Evolutionary conservation across 2,329 filamentous ascomycete species (phyloP).

Genomic region (Beauveria brongniartii): DNA sequence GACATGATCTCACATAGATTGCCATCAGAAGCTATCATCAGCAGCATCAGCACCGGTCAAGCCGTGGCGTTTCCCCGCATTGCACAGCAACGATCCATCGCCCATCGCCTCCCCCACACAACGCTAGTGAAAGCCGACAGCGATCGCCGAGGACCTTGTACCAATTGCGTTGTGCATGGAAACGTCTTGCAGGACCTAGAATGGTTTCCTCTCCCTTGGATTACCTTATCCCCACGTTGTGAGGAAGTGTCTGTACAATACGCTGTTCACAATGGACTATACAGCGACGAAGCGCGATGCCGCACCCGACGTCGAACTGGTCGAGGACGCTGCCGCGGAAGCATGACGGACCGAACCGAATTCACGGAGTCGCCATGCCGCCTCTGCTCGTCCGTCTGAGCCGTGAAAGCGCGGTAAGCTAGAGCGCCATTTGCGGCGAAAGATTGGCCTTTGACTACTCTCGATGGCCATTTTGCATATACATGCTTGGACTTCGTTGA

Average conservation of each 20-base stretch:
- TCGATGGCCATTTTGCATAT: conserved; percentile 56
- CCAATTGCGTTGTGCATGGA: no score
- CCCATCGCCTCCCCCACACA: not conserved
- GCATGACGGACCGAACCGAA: not conserved
- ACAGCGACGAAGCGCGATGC: not conserved
- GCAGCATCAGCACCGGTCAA: not conserved
- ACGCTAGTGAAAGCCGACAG: not conserved
- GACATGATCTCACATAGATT: not conserved
- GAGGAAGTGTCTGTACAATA: not conserved
- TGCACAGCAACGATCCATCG: not conserved
- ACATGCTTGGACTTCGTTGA: conserved; percentile 57
- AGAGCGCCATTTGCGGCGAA: conserved; percentile 48
- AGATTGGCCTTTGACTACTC: conserved; percentile 53
- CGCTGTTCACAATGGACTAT: not conserved
- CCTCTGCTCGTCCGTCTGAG: conserved; percentile 31
- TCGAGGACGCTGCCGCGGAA: not conserved
- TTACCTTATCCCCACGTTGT: no score
- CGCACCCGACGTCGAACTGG: not conserved
- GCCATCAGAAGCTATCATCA: not conserved
- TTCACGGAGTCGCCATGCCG: conserved; percentile 18
- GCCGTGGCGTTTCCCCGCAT: not conserved
- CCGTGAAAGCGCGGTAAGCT: conserved; percentile 35
- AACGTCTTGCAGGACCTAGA: not conserved
- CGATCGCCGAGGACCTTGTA: not conserved
- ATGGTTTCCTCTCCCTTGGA: not conserved